A percentile compares a stretch with the other conserved stretches of the same genome.
Conservation (phyloP, 164 flowering plant species). For the Magnolia kwangsiensis region DNA sequence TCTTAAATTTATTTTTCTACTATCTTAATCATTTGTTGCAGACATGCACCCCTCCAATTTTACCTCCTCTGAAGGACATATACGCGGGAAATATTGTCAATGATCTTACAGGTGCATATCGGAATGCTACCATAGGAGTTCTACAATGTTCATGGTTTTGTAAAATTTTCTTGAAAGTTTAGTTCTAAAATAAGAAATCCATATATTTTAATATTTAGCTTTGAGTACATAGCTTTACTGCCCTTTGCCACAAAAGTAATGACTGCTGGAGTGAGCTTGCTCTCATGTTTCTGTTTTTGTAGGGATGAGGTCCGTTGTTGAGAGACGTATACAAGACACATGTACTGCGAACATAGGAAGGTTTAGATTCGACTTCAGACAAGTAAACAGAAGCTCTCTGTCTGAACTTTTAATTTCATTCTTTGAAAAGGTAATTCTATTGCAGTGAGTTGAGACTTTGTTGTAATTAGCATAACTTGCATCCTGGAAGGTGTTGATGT, state of each 20-base stretch:
- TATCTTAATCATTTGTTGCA: conserved; percentile 26
- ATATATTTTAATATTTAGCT: too few species aligned
- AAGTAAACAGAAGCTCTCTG: conserved; percentile 53
- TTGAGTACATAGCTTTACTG: not conserved
- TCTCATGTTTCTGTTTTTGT: conserved; percentile 17
- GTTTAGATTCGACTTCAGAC: conserved; percentile 34
- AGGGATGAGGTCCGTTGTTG: conserved; percentile 58
- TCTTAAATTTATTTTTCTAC: not conserved
- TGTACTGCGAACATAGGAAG: conserved; percentile 51
- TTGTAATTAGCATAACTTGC: not conserved
- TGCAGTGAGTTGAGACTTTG: not conserved
- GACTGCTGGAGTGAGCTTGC: not conserved
- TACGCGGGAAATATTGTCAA: conserved; percentile 62
- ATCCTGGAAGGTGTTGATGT: not conserved
- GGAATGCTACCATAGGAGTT: not conserved
- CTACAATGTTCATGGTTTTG: not conserved
- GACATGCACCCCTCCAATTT: conserved; percentile 86
- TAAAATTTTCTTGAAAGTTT: not conserved
- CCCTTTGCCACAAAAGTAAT: not conserved
- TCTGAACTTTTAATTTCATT: conserved; percentile 72
- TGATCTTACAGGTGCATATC: conserved; percentile 66
- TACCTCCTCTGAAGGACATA: conserved; percentile 82
- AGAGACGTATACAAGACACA: conserved; percentile 40
- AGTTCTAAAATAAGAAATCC: not conserved
- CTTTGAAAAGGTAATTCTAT: conserved; percentile 57